Evolutionary conservation across 225 moss, liverwort and hornwort genomes (phyloP).

Genomic region (Pleurozium schreberi): DNA sequence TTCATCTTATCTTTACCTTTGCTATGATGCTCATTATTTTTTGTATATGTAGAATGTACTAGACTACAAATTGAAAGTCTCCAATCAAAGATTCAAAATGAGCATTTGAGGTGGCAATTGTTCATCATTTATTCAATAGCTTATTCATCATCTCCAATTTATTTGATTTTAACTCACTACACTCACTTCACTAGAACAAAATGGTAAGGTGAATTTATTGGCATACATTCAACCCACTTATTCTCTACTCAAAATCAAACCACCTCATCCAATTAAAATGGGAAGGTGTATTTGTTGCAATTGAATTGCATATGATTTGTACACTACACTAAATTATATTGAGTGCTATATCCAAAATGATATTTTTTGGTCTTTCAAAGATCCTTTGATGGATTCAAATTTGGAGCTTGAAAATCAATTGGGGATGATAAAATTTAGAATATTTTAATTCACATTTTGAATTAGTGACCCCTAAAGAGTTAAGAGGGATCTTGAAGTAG

Average conservation of each 20-base stretch:
- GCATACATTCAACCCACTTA: accelerated
- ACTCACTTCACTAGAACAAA: not conserved
- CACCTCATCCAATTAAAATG: not conserved
- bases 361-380: not conserved
- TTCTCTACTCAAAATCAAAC: not conserved
- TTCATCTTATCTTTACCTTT: too few species aligned
- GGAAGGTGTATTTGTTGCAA: not conserved
- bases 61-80: too few species aligned
- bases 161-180: too few species aligned
- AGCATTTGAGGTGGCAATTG: too few species aligned
- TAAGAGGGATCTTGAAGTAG: not conserved
- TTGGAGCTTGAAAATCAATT: not conserved
- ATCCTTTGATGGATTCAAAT: not conserved
- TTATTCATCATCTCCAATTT: too few species aligned
- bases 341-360: accelerated
- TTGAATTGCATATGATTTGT: not conserved
- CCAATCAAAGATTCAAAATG: too few species aligned
- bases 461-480: not conserved
- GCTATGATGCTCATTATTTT: too few species aligned
- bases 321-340: not conserved
- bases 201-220: not conserved
- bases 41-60: too few species aligned
- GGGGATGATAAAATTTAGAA: not conserved
- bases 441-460: not conserved
- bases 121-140: too few species aligned